Evolutionary conservation across 2,329 filamentous ascomycete species (phyloP), one percentile per base, ranked within the genome.

Genomic region (Endocalyx cinctus): DNA sequence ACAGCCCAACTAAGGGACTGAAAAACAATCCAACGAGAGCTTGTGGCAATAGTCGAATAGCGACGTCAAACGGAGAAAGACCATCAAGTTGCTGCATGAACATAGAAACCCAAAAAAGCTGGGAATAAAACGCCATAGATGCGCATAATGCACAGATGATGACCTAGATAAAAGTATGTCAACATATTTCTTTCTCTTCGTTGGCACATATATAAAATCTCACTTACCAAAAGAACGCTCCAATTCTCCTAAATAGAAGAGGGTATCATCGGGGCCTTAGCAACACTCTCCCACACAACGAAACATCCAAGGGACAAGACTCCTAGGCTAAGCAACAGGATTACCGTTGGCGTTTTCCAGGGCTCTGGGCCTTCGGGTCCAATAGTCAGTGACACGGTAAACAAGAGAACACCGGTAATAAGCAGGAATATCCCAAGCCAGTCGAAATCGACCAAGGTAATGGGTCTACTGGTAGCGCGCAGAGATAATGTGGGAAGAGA

Each of bases 21-120:
- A 57, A 31, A n/a, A 55, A 27, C 12, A 58, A 31, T 10, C 52
- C 54, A 30, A 55, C 38, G 5, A 57, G 39, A 30, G 55, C 56
- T 38, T 60, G 57, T 10, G 57, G 56, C n/a, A 60, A 33, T 6
- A 59, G 37, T 16, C 54, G 46, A 3, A 54, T 42, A 5, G 52
- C 53, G 13, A 58, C 49, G 19, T 55, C 48, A 26, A 60, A 51
- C 13, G 52, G 46, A n/a, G 43, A 42, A 5, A 58, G 43, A 6
- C 43, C 39, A 19, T 55, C 49, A 4, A 58, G 27, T 17, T 56
- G 42, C 34, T 58, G 54, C 47, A 59, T 47, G 42, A 57, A 60
- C 46, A 58, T 49, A 3, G 52, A 52, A 10, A 58, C 43, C 56
- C 57, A 59, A 38, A 58, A 58, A 2, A 57, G 34, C 12, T 55